These are phyloP conservation scores for Xylariaceae sp. DNA, from an alignment of 2,329 filamentous ascomycete species.

Conservation along the genomic window DNA sequence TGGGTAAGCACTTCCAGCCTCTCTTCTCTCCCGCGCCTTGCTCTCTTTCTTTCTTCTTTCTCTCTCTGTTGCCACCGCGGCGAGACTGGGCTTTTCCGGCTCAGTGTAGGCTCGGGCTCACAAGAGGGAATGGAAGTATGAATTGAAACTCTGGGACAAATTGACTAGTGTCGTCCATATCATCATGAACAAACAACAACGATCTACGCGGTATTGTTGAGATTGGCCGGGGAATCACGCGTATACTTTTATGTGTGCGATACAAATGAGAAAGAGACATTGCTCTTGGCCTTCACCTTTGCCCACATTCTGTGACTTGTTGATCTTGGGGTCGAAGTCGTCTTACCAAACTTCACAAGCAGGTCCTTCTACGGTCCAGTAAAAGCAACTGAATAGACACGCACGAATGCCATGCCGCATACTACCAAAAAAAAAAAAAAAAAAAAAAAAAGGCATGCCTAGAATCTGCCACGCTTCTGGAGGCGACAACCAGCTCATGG, in stretches of 20 bases:
- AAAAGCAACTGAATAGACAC: constrained; percentile 8
- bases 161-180: constrained; percentile 9
- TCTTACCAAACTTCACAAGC: constrained; percentile 21
- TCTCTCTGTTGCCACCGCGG: neutral
- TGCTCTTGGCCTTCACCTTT: constrained; percentile 1
- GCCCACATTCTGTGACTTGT: constrained; percentile 24
- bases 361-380: constrained; percentile 7
- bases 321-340: constrained; percentile 22
- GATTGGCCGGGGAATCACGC: neutral
- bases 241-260: neutral
- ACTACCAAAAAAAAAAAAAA: neutral
- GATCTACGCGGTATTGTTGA: constrained; percentile 1
- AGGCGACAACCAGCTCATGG: constrained; percentile 1
- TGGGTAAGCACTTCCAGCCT: constrained; percentile 53
- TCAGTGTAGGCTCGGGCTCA: neutral
- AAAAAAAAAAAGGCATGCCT: neutral
- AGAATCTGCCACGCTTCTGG: neutral
- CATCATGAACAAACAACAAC: neutral
- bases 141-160: neutral
- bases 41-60: neutral
- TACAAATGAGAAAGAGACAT: constrained; percentile 2
- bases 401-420: neutral
- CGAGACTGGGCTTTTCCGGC: neutral
- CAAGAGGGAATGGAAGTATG: neutral
- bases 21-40: constrained; percentile 2